These are phyloP conservation scores for Kodamaea lidongshanica DNA, from an alignment of 805 yeast genomes.

Conservation along the genomic window DNA sequence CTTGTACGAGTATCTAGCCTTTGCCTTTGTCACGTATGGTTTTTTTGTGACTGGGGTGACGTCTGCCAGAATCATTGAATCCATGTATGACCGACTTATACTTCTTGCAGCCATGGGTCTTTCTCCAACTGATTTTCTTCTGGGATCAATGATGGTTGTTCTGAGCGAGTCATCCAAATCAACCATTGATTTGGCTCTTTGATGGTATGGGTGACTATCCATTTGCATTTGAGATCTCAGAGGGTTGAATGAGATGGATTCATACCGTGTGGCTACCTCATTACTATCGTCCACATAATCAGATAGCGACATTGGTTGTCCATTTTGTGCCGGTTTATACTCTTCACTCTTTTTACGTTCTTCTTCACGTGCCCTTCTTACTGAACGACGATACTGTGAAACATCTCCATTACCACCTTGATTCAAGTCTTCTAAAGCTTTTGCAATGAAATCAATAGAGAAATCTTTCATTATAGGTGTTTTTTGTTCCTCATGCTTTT, in stretches of 20 bases:
- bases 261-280: constrained; percentile 34
- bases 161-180: constrained; percentile 8
- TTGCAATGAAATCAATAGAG: constrained; percentile 41
- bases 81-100: constrained; percentile 1
- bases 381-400: constrained; percentile 34
- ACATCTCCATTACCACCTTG: constrained; percentile 42
- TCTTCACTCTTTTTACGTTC: constrained; percentile 5
- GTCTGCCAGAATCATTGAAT: constrained; percentile 1
- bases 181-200: constrained; percentile 11
- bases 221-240: constrained; percentile 5
- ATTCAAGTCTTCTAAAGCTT: constrained; percentile 40
- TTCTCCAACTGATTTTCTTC: neutral
- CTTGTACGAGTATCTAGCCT: constrained; percentile 33
- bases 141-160: constrained; percentile 1
- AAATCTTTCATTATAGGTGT: constrained; percentile 38
- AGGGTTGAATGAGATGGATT: constrained; percentile 21
- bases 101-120: neutral
- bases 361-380: constrained; percentile 18
- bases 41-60: constrained; percentile 29
- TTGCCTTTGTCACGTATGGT: constrained; percentile 30
- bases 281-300: constrained; percentile 30
- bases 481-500: constrained; percentile 9
- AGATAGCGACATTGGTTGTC: constrained; percentile 15
- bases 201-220: constrained; percentile 3
- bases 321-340: constrained; percentile 3